Conservation (phyloP, 768 basidiomycete species). For the Exsudoporus frostii region DNA sequence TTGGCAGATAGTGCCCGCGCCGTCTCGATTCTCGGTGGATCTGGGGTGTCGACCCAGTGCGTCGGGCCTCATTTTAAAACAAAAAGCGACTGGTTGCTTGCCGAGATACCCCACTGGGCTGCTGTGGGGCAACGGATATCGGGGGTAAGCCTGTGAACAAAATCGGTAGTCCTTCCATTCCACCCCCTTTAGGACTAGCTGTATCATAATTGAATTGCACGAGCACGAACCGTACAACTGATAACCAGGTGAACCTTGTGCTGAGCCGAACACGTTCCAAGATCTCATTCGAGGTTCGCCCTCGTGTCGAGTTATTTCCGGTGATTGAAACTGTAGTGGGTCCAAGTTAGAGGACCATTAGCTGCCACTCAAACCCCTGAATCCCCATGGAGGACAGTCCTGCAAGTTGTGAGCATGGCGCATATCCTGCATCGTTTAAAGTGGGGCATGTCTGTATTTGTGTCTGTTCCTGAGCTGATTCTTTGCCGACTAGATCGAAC, state of each 20-base stretch:
- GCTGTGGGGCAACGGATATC: not conserved
- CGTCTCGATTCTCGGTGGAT: not conserved
- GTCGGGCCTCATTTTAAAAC: not conserved
- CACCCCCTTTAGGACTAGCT: not conserved
- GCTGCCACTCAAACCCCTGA: not conserved
- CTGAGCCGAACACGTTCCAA: not conserved
- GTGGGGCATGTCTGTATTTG: not conserved
- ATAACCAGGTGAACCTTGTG: not conserved
- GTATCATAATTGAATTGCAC: slow-evolving; percentile 1
- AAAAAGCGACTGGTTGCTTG: not conserved
- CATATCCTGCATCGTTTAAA: not conserved
- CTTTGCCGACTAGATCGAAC: not conserved
- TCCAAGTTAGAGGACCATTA: not conserved
- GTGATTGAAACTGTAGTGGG: not conserved
- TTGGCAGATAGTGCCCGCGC: not conserved
- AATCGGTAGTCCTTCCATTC: slow-evolving; percentile 5
- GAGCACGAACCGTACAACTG: not conserved
- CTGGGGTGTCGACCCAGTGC: not conserved
- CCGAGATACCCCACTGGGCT: not conserved
- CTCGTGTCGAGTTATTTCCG: not conserved
- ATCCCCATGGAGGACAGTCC: not conserved
- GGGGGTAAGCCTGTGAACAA: not conserved
- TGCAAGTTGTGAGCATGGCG: not conserved
- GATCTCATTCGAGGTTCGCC: not conserved
- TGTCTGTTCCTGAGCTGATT: not conserved